phyloP scores from a whole-genome alignment of 2,329 filamentous ascomycete genomes.

The Trichoderma atrobrunneum region DNA sequence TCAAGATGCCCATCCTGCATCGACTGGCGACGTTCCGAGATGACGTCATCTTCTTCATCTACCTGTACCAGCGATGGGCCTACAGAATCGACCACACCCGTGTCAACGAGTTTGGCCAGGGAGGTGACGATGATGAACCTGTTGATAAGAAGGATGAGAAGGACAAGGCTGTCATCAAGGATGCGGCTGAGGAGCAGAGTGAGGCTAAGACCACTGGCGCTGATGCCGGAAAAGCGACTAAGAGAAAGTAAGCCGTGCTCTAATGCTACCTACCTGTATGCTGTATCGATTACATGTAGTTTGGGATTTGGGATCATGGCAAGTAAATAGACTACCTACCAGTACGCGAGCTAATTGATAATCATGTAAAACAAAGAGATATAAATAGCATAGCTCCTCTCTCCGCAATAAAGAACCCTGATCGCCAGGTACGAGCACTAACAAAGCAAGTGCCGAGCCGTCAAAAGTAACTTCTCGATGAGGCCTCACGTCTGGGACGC shows the following conservation, averaged over 20 bases:
- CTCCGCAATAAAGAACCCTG: background rate
- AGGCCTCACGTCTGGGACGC: background rate
- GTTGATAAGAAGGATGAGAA: conserved; percentile 23
- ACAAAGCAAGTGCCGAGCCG: background rate
- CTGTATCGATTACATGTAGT: background rate
- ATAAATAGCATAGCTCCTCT: background rate
- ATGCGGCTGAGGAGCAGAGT: conserved; percentile 37
- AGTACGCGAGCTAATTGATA: background rate
- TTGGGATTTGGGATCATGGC: background rate
- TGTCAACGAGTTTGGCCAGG: conserved; percentile 97
- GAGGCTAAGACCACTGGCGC: conserved; percentile 49
- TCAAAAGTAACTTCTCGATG: background rate
- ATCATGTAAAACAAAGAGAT: background rate
- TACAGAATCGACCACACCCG: conserved; percentile 90
- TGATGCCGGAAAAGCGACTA: conserved; percentile 45
- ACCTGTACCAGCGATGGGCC: conserved; percentile 88
- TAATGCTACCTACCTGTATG: conserved; percentile 17
- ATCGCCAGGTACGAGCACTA: background rate
- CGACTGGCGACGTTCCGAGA: conserved; percentile 88
- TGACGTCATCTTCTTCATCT: conserved; percentile 97
- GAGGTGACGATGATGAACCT: conserved; percentile 77
- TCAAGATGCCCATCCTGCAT: conserved; percentile 97
- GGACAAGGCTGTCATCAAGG: conserved; percentile 32
- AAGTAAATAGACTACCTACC: background rate
- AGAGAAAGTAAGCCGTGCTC: conserved; percentile 36